Percentiles rank a stretch among this genome's conserved stretches.
phyloP scores from a whole-genome alignment of 345 rosid genomes.

The Brassica nigra region DNA sequence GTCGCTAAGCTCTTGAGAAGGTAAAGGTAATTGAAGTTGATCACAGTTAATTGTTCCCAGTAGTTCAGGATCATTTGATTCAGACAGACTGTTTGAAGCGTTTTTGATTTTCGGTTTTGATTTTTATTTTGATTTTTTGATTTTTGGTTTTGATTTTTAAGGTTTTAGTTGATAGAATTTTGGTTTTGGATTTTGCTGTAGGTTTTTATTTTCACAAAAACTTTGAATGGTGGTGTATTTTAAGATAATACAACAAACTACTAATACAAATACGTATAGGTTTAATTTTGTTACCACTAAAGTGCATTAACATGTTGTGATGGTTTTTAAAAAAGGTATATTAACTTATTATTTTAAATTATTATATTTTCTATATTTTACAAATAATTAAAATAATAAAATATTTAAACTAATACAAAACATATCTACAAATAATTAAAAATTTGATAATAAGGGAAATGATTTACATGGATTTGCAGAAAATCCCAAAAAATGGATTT shows the following conservation, averaged over 20 bases:
- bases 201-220: neutral
- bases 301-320: neutral
- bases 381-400: too few relatives aligned
- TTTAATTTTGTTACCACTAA: neutral
- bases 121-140: neutral
- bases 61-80: neutral
- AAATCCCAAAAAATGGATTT: too few relatives aligned
- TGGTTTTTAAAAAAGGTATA: neutral
- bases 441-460: too few relatives aligned
- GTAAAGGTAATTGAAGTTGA: constrained; percentile 36
- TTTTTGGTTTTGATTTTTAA: neutral
- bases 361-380: too few relatives aligned
- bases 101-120: too few relatives aligned
- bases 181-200: neutral
- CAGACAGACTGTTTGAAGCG: neutral
- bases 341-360: neutral
- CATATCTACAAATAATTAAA: too few relatives aligned
- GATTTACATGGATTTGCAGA: too few relatives aligned
- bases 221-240: neutral
- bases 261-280: neutral
- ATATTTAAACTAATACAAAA: too few relatives aligned
- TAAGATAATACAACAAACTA: neutral
- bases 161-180: neutral
- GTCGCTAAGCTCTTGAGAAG: constrained; percentile 21
- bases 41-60: neutral